phyloP scores from a whole-genome alignment of 1,284 basidiomycete genomes.

The Ganoderma meredithae region DNA sequence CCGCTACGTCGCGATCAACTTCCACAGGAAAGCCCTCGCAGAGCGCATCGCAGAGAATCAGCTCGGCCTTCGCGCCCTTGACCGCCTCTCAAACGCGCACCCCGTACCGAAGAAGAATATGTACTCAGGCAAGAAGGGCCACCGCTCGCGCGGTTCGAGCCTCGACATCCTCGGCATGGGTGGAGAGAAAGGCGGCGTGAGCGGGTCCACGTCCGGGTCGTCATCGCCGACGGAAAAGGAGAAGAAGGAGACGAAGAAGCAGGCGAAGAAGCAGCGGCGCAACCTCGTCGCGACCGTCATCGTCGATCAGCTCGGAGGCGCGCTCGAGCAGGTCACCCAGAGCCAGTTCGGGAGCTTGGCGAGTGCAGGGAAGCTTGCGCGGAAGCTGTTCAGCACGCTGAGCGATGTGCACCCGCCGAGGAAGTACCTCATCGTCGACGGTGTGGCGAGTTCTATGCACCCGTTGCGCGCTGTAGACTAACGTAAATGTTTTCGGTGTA shows the following conservation, averaged over 20 bases:
- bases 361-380: slow-evolving; percentile 77
- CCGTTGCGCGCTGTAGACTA: slow-evolving; percentile 17
- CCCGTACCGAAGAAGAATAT: slow-evolving; percentile 44
- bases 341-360: slow-evolving; percentile 64
- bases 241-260: slow-evolving; percentile 33
- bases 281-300: slow-evolving; percentile 69
- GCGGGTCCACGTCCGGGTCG: slow-evolving; percentile 20
- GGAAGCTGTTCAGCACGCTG: slow-evolving; percentile 75
- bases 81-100: slow-evolving; percentile 71
- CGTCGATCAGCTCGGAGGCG: slow-evolving; percentile 75
- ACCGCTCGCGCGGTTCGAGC: slow-evolving; percentile 43
- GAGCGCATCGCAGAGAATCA: slow-evolving; percentile 76
- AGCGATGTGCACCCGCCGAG: slow-evolving; percentile 67
- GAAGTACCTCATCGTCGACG: slow-evolving; percentile 70
- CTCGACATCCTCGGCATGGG: slow-evolving; percentile 33
- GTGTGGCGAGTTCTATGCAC: slow-evolving; percentile 42
- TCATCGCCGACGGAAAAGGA: slow-evolving; percentile 25
- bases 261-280: slow-evolving; percentile 49
- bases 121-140: slow-evolving; percentile 44
- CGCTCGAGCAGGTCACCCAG: slow-evolving; percentile 73
- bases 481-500: slow-evolving; percentile 29
- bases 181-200: slow-evolving; percentile 41
- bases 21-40: slow-evolving; percentile 76
- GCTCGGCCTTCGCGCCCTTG: slow-evolving; percentile 71
- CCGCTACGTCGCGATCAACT: slow-evolving; percentile 80